Conservation (phyloP, 108 stramenopile species). For the Heterococcus sp. region DNA sequence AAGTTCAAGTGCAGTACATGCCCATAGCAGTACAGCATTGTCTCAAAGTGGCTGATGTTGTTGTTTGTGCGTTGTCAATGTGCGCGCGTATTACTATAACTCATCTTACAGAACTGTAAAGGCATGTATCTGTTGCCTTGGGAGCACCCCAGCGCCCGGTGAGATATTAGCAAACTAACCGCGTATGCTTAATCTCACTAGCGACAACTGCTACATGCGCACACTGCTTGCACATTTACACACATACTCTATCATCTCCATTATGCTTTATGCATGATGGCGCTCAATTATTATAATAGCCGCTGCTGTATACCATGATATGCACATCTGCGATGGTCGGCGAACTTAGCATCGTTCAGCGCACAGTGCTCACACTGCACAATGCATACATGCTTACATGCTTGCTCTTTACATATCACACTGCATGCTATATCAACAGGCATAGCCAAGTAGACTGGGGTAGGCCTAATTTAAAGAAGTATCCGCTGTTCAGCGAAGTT, state of each 20-base stretch:
- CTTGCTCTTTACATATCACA: background rate
- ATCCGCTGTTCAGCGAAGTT: constrained; percentile 69
- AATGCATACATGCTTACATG: constrained; percentile 32
- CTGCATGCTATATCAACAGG: background rate
- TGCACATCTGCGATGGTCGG: no score
- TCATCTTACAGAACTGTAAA: constrained; percentile 61
- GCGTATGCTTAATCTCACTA: background rate
- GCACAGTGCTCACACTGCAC: no score
- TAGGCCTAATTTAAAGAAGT: constrained; percentile 70
- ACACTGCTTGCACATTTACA: background rate
- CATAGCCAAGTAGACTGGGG: constrained; percentile 80
- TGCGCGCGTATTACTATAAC: background rate
- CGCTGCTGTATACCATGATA: no score
- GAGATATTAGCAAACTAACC: background rate
- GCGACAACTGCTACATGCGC: background rate
- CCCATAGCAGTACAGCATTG: background rate
- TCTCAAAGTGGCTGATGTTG: background rate
- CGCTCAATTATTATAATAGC: background rate
- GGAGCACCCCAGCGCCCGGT: constrained; percentile 71
- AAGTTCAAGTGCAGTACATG: no score
- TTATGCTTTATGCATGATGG: background rate
- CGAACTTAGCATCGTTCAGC: no score
- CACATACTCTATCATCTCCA: background rate
- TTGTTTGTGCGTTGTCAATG: background rate
- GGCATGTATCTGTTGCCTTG: constrained; percentile 74